Conservation (phyloP, 2,329 filamentous ascomycete species). For the Phialocephala sp. region DNA sequence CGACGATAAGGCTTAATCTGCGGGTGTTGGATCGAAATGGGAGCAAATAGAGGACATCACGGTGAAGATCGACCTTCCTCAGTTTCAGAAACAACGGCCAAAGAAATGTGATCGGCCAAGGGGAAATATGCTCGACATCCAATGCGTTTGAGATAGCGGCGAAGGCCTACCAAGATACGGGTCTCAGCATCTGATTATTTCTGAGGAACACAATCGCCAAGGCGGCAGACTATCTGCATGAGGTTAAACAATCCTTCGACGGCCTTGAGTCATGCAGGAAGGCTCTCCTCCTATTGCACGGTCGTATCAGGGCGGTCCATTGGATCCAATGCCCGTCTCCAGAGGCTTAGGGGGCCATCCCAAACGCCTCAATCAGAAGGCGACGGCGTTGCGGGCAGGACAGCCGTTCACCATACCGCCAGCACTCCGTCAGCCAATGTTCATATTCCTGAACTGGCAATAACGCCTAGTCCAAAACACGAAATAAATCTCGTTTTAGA, state of each 20-base stretch:
- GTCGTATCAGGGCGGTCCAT: background rate
- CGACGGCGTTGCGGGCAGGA: background rate
- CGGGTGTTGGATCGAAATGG: background rate
- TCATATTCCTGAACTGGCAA: slow-evolving; percentile 24
- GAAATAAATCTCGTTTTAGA: background rate
- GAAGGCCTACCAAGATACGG: background rate
- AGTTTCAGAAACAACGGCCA: slow-evolving; percentile 3
- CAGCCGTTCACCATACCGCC: background rate
- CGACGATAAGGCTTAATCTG: background rate
- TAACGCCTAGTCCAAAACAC: slow-evolving; percentile 11
- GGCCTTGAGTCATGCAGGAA: background rate
- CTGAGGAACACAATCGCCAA: background rate
- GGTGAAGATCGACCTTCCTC: slow-evolving; percentile 1
- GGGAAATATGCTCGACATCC: background rate
- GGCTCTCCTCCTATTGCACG: background rate
- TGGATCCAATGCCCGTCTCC: background rate
- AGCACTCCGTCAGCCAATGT: background rate
- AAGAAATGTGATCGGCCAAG: background rate
- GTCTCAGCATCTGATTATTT: slow-evolving; percentile 5
- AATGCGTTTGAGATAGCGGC: background rate
- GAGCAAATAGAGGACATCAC: background rate
- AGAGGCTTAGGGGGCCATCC: background rate
- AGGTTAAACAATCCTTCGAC: slow-evolving; percentile 5
- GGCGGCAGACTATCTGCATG: slow-evolving; percentile 1
- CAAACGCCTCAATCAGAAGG: slow-evolving; percentile 1